Conservation (phyloP, 805 yeast genomes). For the Saccharomycodes ludwigii region DNA sequence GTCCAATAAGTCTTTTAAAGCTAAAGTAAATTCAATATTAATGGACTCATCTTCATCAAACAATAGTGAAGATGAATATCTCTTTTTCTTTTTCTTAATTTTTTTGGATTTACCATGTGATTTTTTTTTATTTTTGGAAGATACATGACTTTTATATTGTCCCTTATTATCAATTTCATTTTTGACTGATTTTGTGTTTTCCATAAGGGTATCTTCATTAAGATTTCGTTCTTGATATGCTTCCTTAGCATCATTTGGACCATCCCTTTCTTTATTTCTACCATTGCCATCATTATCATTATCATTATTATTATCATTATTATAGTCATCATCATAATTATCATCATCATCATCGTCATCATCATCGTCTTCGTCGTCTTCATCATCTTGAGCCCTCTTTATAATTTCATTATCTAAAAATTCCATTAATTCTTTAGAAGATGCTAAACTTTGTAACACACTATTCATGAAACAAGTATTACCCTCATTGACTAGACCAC, state of each 20-base stretch:
- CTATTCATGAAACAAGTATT: conserved; percentile 93
- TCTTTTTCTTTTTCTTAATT: no score
- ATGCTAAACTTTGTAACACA: conserved; percentile 73
- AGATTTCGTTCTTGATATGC: neutral
- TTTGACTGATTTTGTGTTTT: neutral
- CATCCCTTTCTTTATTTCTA: conserved; percentile 8
- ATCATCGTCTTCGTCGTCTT: conserved; percentile 10
- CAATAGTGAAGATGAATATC: conserved; percentile 11
- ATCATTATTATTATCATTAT: conserved; percentile 10
- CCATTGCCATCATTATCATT: conserved; percentile 9
- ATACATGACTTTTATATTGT: no score
- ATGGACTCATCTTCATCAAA: conserved; percentile 9
- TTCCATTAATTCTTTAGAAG: conserved; percentile 45
- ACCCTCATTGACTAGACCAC: conserved; percentile 83
- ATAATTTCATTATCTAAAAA: conserved; percentile 38
- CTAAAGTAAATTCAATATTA: conserved; percentile 38
- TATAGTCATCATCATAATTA: conserved; percentile 13
- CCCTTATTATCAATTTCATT: conserved; percentile 13
- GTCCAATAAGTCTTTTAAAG: conserved; percentile 38
- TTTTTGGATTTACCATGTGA: no score
- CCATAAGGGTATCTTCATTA: neutral
- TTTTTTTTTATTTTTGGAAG: conserved; percentile 10
- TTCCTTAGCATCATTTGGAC: neutral
- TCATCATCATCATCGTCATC: conserved; percentile 13
- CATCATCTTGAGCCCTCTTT: conserved; percentile 5